These are phyloP conservation scores for Eucalyptus tenuipes DNA, from an alignment of 345 rosid genomes.

Conservation along the genomic window DNA sequence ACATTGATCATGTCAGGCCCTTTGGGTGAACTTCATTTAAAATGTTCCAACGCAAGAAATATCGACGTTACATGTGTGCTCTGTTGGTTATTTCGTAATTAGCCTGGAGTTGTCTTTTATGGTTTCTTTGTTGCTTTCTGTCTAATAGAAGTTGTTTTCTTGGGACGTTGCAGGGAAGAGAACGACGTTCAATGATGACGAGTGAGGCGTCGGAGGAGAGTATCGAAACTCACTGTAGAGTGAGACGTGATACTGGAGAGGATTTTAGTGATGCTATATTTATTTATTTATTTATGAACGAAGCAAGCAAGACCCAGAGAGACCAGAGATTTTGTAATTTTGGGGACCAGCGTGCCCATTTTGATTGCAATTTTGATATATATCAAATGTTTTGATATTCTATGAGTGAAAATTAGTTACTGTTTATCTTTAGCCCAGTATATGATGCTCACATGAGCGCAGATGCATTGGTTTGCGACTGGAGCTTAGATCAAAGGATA, in stretches of 20 bases:
- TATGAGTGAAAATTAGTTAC: not conserved
- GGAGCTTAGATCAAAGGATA: not conserved
- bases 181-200: not conserved
- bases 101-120: not conserved
- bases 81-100: not conserved
- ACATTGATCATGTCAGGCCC: not conserved
- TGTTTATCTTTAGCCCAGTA: not conserved
- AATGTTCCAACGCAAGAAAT: not conserved
- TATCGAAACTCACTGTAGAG: not conserved
- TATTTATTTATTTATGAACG: not conserved
- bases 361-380: not conserved
- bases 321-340: not conserved
- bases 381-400: not conserved
- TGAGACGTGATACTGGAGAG: not conserved
- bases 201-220: not conserved
- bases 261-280: not conserved
- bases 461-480: not conserved
- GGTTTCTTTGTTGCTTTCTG: not conserved
- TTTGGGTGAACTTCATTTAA: not conserved
- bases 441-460: not conserved
- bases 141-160: not conserved
- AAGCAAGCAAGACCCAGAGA: not conserved
- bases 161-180: not conserved
- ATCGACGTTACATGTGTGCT: not conserved
- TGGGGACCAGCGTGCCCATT: not conserved